A percentile compares a stretch with the other conserved stretches of the same genome.
These are phyloP conservation scores for Rossbeevera mucosa DNA, from an alignment of 768 basidiomycete genomes.

Conservation along the genomic window DNA sequence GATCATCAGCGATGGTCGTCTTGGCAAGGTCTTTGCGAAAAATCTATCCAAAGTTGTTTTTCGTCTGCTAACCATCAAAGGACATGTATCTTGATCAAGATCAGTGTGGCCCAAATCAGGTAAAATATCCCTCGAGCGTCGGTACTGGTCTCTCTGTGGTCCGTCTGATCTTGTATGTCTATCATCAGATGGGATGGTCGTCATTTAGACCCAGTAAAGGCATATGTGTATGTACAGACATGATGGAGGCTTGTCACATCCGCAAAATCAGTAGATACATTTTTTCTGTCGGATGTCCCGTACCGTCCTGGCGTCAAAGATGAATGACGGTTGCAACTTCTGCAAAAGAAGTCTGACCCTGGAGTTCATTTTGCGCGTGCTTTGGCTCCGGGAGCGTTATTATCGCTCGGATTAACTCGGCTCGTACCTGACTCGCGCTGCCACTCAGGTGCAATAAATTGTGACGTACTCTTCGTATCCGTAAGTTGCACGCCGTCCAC, in stretches of 20 bases:
- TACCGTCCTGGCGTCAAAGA: background rate
- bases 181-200: slow-evolving; percentile 14
- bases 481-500: background rate
- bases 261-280: background rate
- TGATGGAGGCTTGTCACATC: background rate
- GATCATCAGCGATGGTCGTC: background rate
- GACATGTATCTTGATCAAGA: background rate
- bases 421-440: background rate
- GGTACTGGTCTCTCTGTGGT: background rate
- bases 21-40: background rate
- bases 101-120: background rate
- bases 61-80: background rate
- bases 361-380: slow-evolving; percentile 11
- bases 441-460: background rate
- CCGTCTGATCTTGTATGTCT: slow-evolving; percentile 11
- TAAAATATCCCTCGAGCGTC: background rate
- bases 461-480: background rate
- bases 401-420: slow-evolving; percentile 14
- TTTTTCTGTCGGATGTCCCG: slow-evolving; percentile 1
- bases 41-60: background rate
- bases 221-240: background rate
- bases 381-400: slow-evolving; percentile 8
- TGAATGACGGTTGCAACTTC: slow-evolving; percentile 1
- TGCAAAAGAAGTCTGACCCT: slow-evolving; percentile 1
- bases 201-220: slow-evolving; percentile 4